Conservation (phyloP, 208 protist genomes). For the Balamuthia mandrillaris region DNA sequence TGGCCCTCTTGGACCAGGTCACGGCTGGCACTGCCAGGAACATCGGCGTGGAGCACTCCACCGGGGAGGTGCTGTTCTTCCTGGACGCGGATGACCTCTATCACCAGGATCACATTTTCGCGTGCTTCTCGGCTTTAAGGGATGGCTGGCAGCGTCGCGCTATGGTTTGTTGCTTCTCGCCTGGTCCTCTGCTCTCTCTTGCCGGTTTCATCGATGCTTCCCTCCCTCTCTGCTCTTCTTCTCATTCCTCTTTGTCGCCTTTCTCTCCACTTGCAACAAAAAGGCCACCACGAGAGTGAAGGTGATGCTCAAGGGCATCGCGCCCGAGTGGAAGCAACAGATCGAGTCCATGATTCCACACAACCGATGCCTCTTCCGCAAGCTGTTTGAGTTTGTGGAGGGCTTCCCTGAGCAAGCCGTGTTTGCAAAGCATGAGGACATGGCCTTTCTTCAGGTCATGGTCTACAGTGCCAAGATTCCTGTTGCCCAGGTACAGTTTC, state of each 20-base stretch:
- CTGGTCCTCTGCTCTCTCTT: too few relatives aligned
- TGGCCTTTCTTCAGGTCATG: conserved; percentile 16
- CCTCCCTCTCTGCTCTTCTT: too few relatives aligned
- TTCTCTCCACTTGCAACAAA: too few relatives aligned
- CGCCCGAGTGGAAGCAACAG: conserved; percentile 17
- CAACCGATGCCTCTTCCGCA: not conserved
- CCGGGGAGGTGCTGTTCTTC: conserved; percentile 1
- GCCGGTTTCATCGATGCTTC: too few relatives aligned
- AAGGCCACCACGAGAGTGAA: not conserved
- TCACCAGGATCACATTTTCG: not conserved
- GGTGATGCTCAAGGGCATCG: not conserved
- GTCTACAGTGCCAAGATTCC: not conserved
- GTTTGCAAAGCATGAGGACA: not conserved
- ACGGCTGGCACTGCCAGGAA: not conserved
- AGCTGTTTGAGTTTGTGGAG: not conserved
- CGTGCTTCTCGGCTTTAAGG: not conserved
- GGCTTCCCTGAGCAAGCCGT: conserved; percentile 6
- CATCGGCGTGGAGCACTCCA: conserved; percentile 1
- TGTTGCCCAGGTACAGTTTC: too few relatives aligned
- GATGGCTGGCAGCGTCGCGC: too few relatives aligned
- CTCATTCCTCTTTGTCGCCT: too few relatives aligned
- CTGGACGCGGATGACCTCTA: conserved; percentile 2
- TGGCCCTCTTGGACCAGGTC: not conserved
- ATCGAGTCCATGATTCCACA: not conserved
- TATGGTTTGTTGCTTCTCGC: too few relatives aligned